phyloP scores from a whole-genome alignment of 176 grass and related monocot species.

The Zea mays region Zm-B73-REFERENCE-NAM-5.0 NC_050099.1:159409501-159410000 shows the following conservation, averaged over 20 bases:
- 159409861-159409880: constrained; percentile 57
- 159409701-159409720: constrained; percentile 29
- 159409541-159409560: constrained; percentile 42
- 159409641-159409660: background rate
- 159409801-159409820: background rate
- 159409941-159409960: constrained; percentile 15
- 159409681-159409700: constrained; percentile 49
- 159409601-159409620: constrained; percentile 8
- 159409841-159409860: constrained; percentile 39
- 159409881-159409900: constrained; percentile 46
- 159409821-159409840: constrained; percentile 27
- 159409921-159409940: constrained; percentile 55
- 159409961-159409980: constrained; percentile 29
- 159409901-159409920: constrained; percentile 38
- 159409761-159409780: constrained; percentile 31
- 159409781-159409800: constrained; percentile 19
- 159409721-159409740: background rate
- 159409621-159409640: constrained; percentile 24
- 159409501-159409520: background rate
- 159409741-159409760: background rate
- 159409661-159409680: constrained; percentile 75
- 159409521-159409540: constrained; percentile 43
- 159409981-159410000: constrained; percentile 18
- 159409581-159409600: constrained; percentile 15
- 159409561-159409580: constrained; percentile 42